phyloP scores from a whole-genome alignment of 768 basidiomycete genomes.

The Phlebiopsis flavidoalba region DNA sequence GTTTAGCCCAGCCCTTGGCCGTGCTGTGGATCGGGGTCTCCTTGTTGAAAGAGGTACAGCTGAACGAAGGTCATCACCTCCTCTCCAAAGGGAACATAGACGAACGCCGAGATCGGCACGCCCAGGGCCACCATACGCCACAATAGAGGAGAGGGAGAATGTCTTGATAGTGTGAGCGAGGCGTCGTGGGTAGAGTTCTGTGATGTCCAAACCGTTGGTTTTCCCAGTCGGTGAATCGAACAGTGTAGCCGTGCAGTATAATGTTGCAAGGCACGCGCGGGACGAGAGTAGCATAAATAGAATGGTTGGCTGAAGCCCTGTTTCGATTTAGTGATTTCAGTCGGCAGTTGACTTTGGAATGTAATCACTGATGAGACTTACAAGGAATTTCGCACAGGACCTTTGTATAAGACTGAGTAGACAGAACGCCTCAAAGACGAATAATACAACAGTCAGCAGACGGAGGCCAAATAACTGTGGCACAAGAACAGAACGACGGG shows the following conservation, averaged over 20 bases:
- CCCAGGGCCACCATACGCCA: conserved; percentile 87
- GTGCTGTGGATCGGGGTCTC: conserved; percentile 7
- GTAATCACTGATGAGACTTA: conserved; percentile 38
- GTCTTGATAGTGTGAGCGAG: conserved; percentile 86
- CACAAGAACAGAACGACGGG: conserved; percentile 75
- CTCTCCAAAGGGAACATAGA: conserved; percentile 93
- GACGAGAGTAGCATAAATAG: conserved; percentile 75
- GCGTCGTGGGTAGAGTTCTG: conserved; percentile 67
- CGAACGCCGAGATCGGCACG: conserved; percentile 92
- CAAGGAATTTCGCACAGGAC: conserved; percentile 78
- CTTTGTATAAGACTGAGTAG: conserved; percentile 80
- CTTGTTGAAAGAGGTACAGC: conserved; percentile 19
- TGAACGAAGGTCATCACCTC: conserved; percentile 62
- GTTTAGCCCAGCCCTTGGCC: conserved; percentile 14
- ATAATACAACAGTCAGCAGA: conserved; percentile 82
- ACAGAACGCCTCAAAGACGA: conserved; percentile 90
- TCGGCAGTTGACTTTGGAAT: not conserved
- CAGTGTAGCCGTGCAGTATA: conserved; percentile 70
- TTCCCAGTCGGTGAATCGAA: conserved; percentile 79
- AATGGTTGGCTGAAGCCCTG: conserved; percentile 76
- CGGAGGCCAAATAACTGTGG: conserved; percentile 55
- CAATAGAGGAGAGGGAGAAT: conserved; percentile 83
- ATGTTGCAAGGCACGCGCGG: conserved; percentile 71
- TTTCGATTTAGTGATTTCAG: not conserved
- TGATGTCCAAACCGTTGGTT: conserved; percentile 87